Conservation (phyloP, 495 filamentous ascomycete species). For the Monascus purpureus region DNA sequence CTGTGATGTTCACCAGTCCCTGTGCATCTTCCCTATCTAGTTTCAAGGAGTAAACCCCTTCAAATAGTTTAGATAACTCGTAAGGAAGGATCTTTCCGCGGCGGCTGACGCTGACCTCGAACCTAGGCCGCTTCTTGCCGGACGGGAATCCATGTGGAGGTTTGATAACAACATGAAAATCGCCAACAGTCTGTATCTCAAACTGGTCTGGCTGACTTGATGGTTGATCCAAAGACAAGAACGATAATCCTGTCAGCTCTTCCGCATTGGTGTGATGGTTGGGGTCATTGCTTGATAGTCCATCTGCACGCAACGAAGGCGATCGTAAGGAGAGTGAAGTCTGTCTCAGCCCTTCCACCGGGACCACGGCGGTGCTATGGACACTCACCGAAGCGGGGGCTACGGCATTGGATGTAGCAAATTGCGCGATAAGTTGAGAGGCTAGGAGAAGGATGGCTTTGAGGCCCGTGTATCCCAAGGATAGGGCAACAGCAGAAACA, state of each 20-base stretch:
- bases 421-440: conserved; percentile 14
- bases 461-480: conserved; percentile 20
- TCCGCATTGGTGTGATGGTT: conserved; percentile 7
- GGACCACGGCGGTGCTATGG: conserved; percentile 8
- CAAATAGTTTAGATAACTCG: conserved; percentile 38
- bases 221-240: conserved; percentile 5
- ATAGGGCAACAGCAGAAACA: conserved; percentile 22
- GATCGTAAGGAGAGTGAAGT: conserved; percentile 15
- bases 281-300: conserved; percentile 4
- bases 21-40: conserved; percentile 44
- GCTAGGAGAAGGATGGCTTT: conserved; percentile 12
- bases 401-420: conserved; percentile 10
- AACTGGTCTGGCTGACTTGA: conserved; percentile 27
- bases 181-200: conserved; percentile 47
- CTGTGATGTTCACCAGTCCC: conserved; percentile 41
- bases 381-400: conserved; percentile 4
- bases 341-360: conserved; percentile 8
- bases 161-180: conserved; percentile 46
- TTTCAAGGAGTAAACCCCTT: conserved; percentile 44
- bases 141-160: conserved; percentile 35
- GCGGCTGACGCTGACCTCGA: conserved; percentile 38
- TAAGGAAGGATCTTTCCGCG: conserved; percentile 27
- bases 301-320: conserved; percentile 8
- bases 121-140: conserved; percentile 33
- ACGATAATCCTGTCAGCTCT: conserved; percentile 8